These are phyloP conservation scores for Colletotrichum caudatum DNA, from an alignment of 2,329 filamentous ascomycete genomes.

Conservation along the genomic window DNA sequence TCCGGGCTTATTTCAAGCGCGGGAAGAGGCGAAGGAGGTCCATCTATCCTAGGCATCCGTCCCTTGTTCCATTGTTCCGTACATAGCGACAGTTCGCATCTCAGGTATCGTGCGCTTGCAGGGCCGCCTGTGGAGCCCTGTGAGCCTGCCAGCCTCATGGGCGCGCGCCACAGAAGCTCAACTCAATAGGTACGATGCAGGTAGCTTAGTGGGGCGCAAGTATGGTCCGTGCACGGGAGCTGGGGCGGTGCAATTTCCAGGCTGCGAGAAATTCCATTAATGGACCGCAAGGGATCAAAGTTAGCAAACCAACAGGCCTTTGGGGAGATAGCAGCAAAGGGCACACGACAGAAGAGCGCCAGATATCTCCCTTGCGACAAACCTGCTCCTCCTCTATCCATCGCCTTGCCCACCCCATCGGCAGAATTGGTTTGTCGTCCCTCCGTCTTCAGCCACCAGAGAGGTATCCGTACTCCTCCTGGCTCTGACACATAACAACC, in stretches of 20 bases:
- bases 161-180: slow-evolving; percentile 33
- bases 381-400: slow-evolving; percentile 11
- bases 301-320: slow-evolving; percentile 34
- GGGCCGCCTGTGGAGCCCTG: slow-evolving; percentile 1
- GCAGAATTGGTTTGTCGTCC: slow-evolving; percentile 27
- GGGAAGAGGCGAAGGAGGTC: slow-evolving; percentile 12
- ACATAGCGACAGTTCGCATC: slow-evolving; percentile 1
- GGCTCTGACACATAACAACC: slow-evolving; percentile 19
- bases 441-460: slow-evolving; percentile 17
- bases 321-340: slow-evolving; percentile 38
- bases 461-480: not conserved
- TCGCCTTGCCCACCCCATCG: slow-evolving; percentile 16
- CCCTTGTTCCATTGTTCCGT: slow-evolving; percentile 5
- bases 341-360: slow-evolving; percentile 33
- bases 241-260: slow-evolving; percentile 39
- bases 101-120: not conserved
- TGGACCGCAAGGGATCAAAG: slow-evolving; percentile 27
- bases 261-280: slow-evolving; percentile 42
- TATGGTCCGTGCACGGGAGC: slow-evolving; percentile 31
- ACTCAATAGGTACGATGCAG: not conserved
- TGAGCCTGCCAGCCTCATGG: slow-evolving; percentile 10
- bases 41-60: not conserved
- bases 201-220: not conserved
- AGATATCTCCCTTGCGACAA: slow-evolving; percentile 21
- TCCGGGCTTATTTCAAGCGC: slow-evolving; percentile 16